Percentiles rank a stretch among this genome's conserved stretches.
Conservation (phyloP, 495 filamentous ascomycete genomes). For the Hypoxylon fuscum region DNA sequence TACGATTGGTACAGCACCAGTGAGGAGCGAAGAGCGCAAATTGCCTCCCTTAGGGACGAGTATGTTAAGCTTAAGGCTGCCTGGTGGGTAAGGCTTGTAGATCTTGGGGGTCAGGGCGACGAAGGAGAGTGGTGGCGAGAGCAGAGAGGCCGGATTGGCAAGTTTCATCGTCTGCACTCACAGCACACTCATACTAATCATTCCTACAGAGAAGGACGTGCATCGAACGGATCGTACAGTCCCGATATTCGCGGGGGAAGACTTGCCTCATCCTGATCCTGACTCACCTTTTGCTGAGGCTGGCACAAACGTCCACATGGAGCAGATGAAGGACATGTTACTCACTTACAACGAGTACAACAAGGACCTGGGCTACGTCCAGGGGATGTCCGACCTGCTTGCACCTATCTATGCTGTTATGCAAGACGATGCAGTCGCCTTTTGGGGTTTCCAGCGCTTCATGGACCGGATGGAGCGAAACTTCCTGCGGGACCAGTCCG, state of each 20-base stretch:
- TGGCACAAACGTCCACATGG: conserved; percentile 96
- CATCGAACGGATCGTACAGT: conserved; percentile 95
- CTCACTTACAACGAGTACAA: conserved; percentile 98
- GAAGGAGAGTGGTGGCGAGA: conserved; percentile 95
- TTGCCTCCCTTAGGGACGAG: conserved; percentile 88
- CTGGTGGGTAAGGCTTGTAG: conserved; percentile 96
- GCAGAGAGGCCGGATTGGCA: conserved; percentile 92
- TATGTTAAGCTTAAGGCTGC: conserved; percentile 92
- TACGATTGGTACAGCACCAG: conserved; percentile 87
- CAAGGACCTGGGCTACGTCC: conserved; percentile 90
- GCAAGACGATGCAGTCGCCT: conserved; percentile 95
- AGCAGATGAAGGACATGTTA: conserved; percentile 99
- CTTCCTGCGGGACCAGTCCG: conserved; percentile 93
- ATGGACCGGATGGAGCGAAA: conserved; percentile 99
- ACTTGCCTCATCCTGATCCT: conserved; percentile 97
- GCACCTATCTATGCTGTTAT: conserved; percentile 96
- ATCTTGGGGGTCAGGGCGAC: conserved; percentile 76
- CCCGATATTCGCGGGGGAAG: conserved; percentile 93
- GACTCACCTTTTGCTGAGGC: conserved; percentile 91
- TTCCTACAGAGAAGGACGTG: conserved; percentile 89
- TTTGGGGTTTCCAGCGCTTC: conserved; percentile 95
- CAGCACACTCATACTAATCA: conserved; percentile 33
- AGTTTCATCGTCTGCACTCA: conserved; percentile 37
- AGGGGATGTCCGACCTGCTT: conserved; percentile 97
- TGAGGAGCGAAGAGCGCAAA: conserved; percentile 80